Conservation (phyloP, 2,329 filamentous ascomycete species). For the Talaromyces sp. region DNA sequence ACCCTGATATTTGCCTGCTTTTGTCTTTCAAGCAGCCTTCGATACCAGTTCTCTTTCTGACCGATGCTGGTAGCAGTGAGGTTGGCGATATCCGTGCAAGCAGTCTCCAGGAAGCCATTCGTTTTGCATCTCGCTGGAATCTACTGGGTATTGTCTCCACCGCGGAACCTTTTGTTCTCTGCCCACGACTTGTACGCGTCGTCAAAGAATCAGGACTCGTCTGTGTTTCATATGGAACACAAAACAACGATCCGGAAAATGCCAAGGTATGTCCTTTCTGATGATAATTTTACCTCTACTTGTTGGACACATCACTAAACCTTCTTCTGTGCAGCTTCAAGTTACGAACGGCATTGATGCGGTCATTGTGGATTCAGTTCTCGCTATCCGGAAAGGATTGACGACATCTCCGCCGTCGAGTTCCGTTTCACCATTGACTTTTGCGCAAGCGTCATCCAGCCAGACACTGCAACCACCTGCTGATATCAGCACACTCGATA, state of each 20-base stretch:
- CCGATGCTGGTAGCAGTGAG: conserved; percentile 74
- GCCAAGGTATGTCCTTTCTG: conserved; percentile 67
- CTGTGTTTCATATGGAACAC: conserved; percentile 86
- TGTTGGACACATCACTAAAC: background rate
- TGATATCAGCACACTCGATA: conserved; percentile 15
- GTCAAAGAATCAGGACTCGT: conserved; percentile 93
- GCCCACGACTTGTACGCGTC: conserved; percentile 81
- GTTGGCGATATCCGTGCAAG: conserved; percentile 88
- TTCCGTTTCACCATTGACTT: conserved; percentile 21
- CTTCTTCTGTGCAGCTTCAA: conserved; percentile 60
- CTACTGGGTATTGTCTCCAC: conserved; percentile 84
- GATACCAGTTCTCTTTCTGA: conserved; percentile 92
- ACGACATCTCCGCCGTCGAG: conserved; percentile 46
- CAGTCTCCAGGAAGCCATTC: conserved; percentile 89
- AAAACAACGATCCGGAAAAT: conserved; percentile 84
- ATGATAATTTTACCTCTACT: background rate
- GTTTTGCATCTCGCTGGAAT: conserved; percentile 94
- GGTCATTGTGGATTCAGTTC: conserved; percentile 92
- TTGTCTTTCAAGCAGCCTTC: conserved; percentile 96
- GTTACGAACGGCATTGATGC: conserved; percentile 94
- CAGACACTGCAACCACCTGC: conserved; percentile 12
- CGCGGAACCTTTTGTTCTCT: conserved; percentile 84
- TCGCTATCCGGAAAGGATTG: conserved; percentile 87
- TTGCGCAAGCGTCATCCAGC: conserved; percentile 13
- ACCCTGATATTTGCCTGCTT: conserved; percentile 92